Evolutionary conservation across 2,329 filamentous ascomycete species (phyloP).

Genomic region (Fusarium graminum): DNA sequence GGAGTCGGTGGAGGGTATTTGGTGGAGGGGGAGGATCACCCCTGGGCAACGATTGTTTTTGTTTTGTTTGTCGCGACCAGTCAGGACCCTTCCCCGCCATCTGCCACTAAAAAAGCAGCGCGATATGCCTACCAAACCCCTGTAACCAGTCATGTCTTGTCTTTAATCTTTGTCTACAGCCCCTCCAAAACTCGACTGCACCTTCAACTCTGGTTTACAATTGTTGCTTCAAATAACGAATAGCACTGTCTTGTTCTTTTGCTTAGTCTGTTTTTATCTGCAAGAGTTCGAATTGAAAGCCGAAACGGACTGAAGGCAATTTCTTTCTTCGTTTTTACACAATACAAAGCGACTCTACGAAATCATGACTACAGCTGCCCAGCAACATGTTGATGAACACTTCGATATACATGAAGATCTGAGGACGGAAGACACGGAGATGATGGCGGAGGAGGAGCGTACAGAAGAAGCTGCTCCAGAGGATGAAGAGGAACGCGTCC

Average conservation of each 20-base stretch:
- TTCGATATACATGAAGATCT: slow-evolving; percentile 66
- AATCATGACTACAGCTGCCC: slow-evolving; percentile 44
- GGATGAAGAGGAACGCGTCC: slow-evolving; percentile 45
- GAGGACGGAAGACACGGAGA: slow-evolving; percentile 63
- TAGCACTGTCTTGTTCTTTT: slow-evolving; percentile 20
- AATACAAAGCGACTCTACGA: slow-evolving; percentile 16
- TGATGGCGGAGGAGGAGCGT: slow-evolving; percentile 60
- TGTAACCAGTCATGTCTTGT: slow-evolving; percentile 38
- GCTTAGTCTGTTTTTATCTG: slow-evolving; percentile 7
- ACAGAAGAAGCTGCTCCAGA: slow-evolving; percentile 45
- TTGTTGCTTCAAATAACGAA: slow-evolving; percentile 13
- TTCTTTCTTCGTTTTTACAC: not conserved
- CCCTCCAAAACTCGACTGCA: slow-evolving; percentile 42
- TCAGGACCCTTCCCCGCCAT: slow-evolving; percentile 44
- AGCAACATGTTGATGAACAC: slow-evolving; percentile 52
- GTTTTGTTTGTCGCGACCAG: slow-evolving; percentile 52
- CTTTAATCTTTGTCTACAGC: slow-evolving; percentile 29
- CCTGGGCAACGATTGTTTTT: slow-evolving; percentile 52
- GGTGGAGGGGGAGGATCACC: slow-evolving; percentile 30
- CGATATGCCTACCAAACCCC: slow-evolving; percentile 40
- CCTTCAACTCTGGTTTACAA: slow-evolving; percentile 12
- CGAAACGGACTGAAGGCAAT: not conserved
- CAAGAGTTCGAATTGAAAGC: slow-evolving; percentile 1
- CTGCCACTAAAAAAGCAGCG: slow-evolving; percentile 45
- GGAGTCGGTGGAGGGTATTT: slow-evolving; percentile 36